Evolutionary conservation across 1,139 yeast species (phyloP).

Genomic region (Barnettozyma hawaiiensis): DNA sequence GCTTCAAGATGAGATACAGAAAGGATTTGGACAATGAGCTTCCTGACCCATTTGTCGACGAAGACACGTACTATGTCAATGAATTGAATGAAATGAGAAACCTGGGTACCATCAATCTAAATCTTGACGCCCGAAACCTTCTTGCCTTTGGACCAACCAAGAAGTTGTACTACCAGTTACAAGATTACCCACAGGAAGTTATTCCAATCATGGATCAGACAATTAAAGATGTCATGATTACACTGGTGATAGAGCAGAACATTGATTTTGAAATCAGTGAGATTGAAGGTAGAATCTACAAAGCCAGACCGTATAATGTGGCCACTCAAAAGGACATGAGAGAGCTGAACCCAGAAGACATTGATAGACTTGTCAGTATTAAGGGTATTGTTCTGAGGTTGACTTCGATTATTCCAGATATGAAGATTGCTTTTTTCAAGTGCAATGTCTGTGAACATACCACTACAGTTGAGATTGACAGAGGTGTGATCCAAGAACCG

Average conservation of each 20-base stretch:
- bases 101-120: slow-evolving; percentile 75
- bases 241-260: slow-evolving; percentile 59
- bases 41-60: slow-evolving; percentile 53
- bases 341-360: slow-evolving; percentile 91
- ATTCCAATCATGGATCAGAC: slow-evolving; percentile 98
- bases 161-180: slow-evolving; percentile 75
- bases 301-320: slow-evolving; percentile 82
- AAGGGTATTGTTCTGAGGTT: slow-evolving; percentile 89
- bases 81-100: slow-evolving; percentile 70
- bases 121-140: slow-evolving; percentile 77
- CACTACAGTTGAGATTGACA: slow-evolving; percentile 83
- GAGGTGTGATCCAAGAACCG: slow-evolving; percentile 94
- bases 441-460: slow-evolving; percentile 96
- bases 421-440: slow-evolving; percentile 95
- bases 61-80: slow-evolving; percentile 67
- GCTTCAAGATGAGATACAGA: slow-evolving; percentile 76
- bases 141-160: slow-evolving; percentile 71
- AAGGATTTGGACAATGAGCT: slow-evolving; percentile 48
- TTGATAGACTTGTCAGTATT: slow-evolving; percentile 85
- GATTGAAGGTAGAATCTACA: slow-evolving; percentile 76
- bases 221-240: slow-evolving; percentile 82
- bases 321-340: slow-evolving; percentile 78
- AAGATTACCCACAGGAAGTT: slow-evolving; percentile 94
- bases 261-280: slow-evolving; percentile 36
- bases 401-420: slow-evolving; percentile 92